Base-by-base conservation (phyloP, 345 rosid genomes). In the Punica granatum region DNA sequence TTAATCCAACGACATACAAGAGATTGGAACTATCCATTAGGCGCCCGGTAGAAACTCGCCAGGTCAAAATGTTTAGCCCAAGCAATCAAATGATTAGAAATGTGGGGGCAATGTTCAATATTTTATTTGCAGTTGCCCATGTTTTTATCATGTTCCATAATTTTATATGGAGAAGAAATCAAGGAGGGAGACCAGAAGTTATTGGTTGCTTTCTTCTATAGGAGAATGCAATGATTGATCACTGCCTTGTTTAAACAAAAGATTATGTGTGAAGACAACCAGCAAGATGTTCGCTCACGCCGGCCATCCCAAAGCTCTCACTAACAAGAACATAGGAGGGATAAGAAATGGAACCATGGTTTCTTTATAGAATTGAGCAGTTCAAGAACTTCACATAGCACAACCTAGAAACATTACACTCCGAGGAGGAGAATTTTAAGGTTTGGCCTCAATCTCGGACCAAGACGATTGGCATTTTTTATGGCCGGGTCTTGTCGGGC, bases 261-360 rank as follows among this genome's bases (percentile, higher is more conserved):
- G 0, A 32, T 16, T 26, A 23, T 49, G 5, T 14, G 65, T 23
- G 3, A 39, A 36, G 70, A 68, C 71, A 68, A 0, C 1, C 71
- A 34, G 18, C 56, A 42, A 60, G 65, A 59, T 12, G 59, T 37
- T 56, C 39, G 9, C 25, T 26, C 18, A 0, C 59, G 18, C 33
- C 65, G 58, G 48, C 65, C 44, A 59, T 68, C 36, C 41, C 65
- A 12, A 68, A 56, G 5, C 65, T 28, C 36, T 19, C 28, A 35
- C 58, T 48, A 1, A 44, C 19, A 44, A 44, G 42, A 37, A 37
- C 11, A n/a, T n/a, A 37, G 42, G 42, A 37, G 5, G 42, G 12
- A 8, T 37, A 7, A 5, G 42, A 37, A 37, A 37, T 37, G 42
- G 42, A 37, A 13, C 12, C 5, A 4, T 37, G 42, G 42, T n/a